Conservation (phyloP, 148 eudicot genomes). For the Talinum fruticosum region DNA sequence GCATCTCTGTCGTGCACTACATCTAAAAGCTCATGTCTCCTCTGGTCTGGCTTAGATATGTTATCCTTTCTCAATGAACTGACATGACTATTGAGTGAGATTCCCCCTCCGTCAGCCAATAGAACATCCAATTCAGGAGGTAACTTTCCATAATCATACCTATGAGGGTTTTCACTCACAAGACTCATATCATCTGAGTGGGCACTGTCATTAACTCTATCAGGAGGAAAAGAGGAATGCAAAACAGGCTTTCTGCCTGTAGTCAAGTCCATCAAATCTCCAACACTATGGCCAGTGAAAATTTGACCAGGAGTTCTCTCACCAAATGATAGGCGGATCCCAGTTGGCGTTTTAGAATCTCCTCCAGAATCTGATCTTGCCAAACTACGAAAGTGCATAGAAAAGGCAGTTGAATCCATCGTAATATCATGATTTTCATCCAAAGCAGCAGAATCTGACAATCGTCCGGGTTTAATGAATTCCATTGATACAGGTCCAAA, state of each 20-base stretch:
- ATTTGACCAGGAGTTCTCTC: slow-evolving; percentile 60
- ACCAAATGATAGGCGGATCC: slow-evolving; percentile 49
- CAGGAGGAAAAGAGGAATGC: slow-evolving; percentile 30
- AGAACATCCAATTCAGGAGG: slow-evolving; percentile 67
- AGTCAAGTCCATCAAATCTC: slow-evolving; percentile 68
- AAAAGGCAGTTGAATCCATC: slow-evolving; percentile 95
- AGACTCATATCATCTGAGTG: slow-evolving; percentile 91
- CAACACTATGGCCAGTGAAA: slow-evolving; percentile 31
- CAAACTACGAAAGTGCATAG: slow-evolving; percentile 88
- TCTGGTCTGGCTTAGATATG: background rate
- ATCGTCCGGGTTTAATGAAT: slow-evolving; percentile 66
- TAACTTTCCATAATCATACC: slow-evolving; percentile 70
- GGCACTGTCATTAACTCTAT: slow-evolving; percentile 37
- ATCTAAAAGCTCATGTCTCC: slow-evolving; percentile 4
- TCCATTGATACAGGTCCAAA: slow-evolving; percentile 91
- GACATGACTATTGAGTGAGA: slow-evolving; percentile 24
- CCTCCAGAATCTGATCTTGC: slow-evolving; percentile 77
- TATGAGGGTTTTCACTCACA: slow-evolving; percentile 49
- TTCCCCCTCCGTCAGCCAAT: slow-evolving; percentile 50
- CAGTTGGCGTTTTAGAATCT: slow-evolving; percentile 69
- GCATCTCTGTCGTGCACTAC: slow-evolving; percentile 21
- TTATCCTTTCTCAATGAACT: slow-evolving; percentile 5
- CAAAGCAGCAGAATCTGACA: slow-evolving; percentile 72
- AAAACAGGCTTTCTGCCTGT: slow-evolving; percentile 35
- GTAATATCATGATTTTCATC: slow-evolving; percentile 84